Evolutionary conservation across 176 grass and related monocot species (phyloP).

Genomic region (Avena atlantica): DNA sequence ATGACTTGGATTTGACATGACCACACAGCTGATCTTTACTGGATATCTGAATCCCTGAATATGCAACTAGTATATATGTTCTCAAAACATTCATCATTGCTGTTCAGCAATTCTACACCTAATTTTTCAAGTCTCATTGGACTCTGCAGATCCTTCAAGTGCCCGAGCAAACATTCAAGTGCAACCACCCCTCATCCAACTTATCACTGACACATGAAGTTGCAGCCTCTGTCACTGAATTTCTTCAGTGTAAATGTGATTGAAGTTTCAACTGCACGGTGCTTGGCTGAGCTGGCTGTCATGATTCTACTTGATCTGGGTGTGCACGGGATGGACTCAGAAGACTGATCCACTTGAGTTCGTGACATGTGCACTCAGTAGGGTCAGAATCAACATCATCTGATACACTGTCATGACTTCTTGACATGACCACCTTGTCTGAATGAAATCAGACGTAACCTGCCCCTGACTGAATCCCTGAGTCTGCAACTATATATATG

Average conservation of each 20-base stretch:
- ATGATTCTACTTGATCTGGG: neutral
- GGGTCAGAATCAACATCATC: neutral
- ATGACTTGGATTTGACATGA: neutral
- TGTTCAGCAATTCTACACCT: no score
- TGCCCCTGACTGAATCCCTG: neutral
- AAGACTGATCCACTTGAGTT: neutral
- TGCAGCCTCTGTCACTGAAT: no score
- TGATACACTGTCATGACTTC: no score
- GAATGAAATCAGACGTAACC: neutral
- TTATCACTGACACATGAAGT: neutral
- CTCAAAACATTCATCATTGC: neutral
- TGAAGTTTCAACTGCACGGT: no score
- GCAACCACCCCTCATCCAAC: neutral
- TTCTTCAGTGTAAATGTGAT: neutral
- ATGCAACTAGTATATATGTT: neutral
- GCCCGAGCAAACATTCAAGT: no score
- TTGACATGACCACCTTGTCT: neutral
- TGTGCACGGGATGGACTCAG: neutral
- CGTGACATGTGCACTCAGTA: conserved; percentile 7
- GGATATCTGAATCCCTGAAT: neutral
- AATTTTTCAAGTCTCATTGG: no score
- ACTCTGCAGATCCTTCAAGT: no score
- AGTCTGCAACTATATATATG: neutral
- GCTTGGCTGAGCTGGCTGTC: neutral
- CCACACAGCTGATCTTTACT: neutral